These are phyloP conservation scores for Debaryomyces tyrocola DNA, from an alignment of 805 yeast species.

Conservation along the genomic window DNA sequence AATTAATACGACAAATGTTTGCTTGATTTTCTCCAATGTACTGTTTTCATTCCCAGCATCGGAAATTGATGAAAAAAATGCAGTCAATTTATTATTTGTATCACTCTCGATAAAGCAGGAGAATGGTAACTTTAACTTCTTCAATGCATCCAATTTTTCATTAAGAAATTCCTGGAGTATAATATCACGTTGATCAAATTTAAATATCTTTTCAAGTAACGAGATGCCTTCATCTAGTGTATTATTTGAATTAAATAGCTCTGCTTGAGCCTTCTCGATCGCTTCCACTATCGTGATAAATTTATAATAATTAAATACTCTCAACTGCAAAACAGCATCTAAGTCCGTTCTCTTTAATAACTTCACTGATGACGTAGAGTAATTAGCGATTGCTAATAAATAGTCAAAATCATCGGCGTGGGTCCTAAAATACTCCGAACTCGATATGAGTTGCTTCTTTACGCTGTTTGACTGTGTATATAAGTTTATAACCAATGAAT, in stretches of 20 bases:
- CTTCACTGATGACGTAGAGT: conserved; percentile 35
- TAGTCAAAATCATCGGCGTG: conserved; percentile 37
- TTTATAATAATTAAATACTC: conserved; percentile 43
- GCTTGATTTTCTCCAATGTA: conserved; percentile 14
- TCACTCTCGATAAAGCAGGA: conserved; percentile 28
- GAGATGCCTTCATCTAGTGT: conserved; percentile 26
- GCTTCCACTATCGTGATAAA: conserved; percentile 32
- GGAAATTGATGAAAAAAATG: conserved; percentile 16
- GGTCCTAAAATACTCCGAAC: conserved; percentile 25
- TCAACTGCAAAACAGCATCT: conserved; percentile 36
- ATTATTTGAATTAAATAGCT: conserved; percentile 25
- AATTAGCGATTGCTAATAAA: conserved; percentile 41
- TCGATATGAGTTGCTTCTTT: conserved; percentile 37
- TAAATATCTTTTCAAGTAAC: conserved; percentile 39
- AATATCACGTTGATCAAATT: conserved; percentile 39
- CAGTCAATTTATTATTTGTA: conserved; percentile 9
- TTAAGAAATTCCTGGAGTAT: conserved; percentile 34
- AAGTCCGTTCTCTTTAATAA: conserved; percentile 36
- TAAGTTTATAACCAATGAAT: conserved; percentile 29
- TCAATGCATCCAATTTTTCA: conserved; percentile 30
- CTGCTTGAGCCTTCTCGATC: conserved; percentile 33
- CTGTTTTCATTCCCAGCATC: conserved; percentile 8
- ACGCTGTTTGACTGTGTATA: conserved; percentile 39
- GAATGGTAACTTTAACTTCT: conserved; percentile 26
- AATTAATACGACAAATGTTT: conserved; percentile 16